A percentile compares a stretch with the other conserved stretches of the same genome.
These are phyloP conservation scores for Rhododendron mucronatum DNA, from an alignment of 148 eudicot genomes.

Conservation along the genomic window DNA sequence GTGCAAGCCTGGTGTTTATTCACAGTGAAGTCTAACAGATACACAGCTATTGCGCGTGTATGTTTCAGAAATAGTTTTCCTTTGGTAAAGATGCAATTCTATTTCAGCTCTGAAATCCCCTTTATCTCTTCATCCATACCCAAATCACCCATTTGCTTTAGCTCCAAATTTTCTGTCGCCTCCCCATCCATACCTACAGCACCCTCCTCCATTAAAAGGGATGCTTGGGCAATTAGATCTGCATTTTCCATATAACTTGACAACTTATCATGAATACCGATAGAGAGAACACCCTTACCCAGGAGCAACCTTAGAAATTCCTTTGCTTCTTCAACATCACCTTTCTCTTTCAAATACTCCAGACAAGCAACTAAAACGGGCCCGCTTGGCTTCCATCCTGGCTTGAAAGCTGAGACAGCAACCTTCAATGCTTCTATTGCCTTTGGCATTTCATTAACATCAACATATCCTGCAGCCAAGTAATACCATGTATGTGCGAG, in stretches of 20 bases:
- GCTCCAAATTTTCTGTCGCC: background rate
- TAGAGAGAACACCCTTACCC: constrained; percentile 17
- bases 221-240: background rate
- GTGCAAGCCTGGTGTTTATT: background rate
- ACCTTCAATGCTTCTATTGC: constrained; percentile 34
- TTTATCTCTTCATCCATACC: background rate
- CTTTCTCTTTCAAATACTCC: constrained; percentile 29
- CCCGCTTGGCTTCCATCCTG: constrained; percentile 21
- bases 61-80: background rate
- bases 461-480: constrained; percentile 31
- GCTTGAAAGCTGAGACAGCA: constrained; percentile 9
- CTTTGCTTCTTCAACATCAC: constrained; percentile 18
- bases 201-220: background rate
- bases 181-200: background rate
- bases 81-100: background rate
- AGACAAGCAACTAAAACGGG: constrained; percentile 20
- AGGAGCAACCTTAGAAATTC: constrained; percentile 20
- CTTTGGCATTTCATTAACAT: constrained; percentile 27
- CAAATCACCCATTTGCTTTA: constrained; percentile 2
- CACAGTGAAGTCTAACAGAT: background rate
- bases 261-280: constrained; percentile 9
- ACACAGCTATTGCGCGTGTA: background rate
- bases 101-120: background rate
- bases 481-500: constrained; percentile 25
- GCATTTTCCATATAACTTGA: constrained; percentile 9